Base-by-base conservation (phyloP, 345 rosid genomes). In the Cardiospermum halicacabum region DNA sequence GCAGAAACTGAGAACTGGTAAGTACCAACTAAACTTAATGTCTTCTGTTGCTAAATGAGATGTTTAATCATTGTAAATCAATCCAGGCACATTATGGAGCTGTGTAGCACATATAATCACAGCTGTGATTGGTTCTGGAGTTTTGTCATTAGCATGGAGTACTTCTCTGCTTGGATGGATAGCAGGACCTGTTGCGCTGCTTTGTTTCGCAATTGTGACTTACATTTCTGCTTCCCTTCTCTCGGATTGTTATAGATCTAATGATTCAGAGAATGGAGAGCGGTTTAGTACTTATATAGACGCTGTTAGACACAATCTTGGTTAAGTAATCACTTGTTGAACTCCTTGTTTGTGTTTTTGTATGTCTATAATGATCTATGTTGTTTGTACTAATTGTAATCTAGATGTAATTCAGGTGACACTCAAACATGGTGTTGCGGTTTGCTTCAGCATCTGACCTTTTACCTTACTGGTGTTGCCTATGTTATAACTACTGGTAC, bases 61-160 rank as follows among this genome's bases (percentile, higher is more conserved):
- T n/a, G n/a, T n/a, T n/a, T n/a, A n/a, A n/a, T n/a, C n/a, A n/a
- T n/a, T n/a, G n/a, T n/a, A n/a, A n/a, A n/a, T n/a, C n/a, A n/a
- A n/a, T n/a, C n/a, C 53, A 48, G 53, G 53, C 24, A n/a, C 26
- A 4, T 1, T 48, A 3, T 48, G 53, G 53, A 48, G 24, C 9
- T 22, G 11, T 15, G 18, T 18, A 15, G 50, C 50, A 3, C 50
- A 45, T 9, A 45, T 45, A 45, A 45, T 45, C 15, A 48, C 53
- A 3, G 45, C 53, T 1, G 53, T 19, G 53, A 58, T 58, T 2
- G 62, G 62, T 5, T 36, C 62, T 19, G 62, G 62, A 58, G 62
- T 58, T 19, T 31, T 58, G 62, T 58, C 62, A n/a, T 7, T 58
- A 49, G 48, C 62, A 8, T 58, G 62, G 62, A 25, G 30, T 15